phyloP scores from a whole-genome alignment of 2,329 filamentous ascomycete genomes.

The Aspergillus sp. region DNA sequence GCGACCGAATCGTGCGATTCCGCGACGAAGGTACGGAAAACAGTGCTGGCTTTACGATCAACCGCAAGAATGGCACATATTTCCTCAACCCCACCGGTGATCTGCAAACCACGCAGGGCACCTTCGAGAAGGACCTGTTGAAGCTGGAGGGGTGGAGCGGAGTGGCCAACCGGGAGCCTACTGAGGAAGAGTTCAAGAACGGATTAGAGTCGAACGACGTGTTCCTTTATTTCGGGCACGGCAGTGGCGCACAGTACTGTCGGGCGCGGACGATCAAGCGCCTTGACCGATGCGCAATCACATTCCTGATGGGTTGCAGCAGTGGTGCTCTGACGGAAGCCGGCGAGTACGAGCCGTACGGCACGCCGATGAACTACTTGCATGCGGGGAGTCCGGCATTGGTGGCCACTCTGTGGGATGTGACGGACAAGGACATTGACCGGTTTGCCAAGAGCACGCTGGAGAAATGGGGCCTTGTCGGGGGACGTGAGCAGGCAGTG shows the following conservation, averaged over 20 bases:
- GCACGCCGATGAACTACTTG: constrained; percentile 89
- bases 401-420: constrained; percentile 94
- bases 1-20: constrained; percentile 68
- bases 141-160: constrained; percentile 62
- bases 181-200: constrained; percentile 73
- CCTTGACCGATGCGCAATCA: constrained; percentile 75
- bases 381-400: constrained; percentile 83
- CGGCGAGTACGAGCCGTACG: constrained; percentile 87
- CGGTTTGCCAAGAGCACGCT: constrained; percentile 79
- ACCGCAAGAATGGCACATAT: constrained; percentile 56
- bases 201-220: constrained; percentile 69
- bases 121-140: constrained; percentile 69
- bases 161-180: constrained; percentile 69
- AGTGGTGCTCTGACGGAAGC: constrained; percentile 78
- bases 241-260: constrained; percentile 92
- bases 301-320: constrained; percentile 92
- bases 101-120: constrained; percentile 74
- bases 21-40: constrained; percentile 25
- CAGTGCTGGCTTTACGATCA: constrained; percentile 54
- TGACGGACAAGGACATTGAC: constrained; percentile 96
- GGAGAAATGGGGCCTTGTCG: constrained; percentile 80
- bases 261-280: constrained; percentile 78
- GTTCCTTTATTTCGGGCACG: constrained; percentile 93
- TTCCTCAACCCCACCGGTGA: constrained; percentile 90
- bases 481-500: constrained; percentile 48